Evolutionary conservation across 306 rosid species (phyloP), one percentile per base, ranked within the genome.

Genomic region (Prunus armeniaca): DNA sequence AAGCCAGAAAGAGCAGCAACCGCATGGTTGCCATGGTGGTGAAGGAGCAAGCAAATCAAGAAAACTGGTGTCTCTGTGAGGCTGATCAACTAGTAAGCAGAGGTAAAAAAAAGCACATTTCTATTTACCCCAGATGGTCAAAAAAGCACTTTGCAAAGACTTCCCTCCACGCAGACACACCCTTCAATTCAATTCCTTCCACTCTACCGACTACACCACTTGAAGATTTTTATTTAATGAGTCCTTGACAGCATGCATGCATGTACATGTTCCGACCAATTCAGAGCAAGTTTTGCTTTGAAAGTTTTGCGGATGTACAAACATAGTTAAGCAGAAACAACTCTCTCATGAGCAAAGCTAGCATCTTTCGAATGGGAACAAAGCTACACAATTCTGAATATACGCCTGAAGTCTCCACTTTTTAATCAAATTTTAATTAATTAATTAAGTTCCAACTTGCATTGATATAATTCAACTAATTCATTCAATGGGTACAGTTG

Each of bases 1-100:
- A 47, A 77, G 84, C 89, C 79, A 88, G 80, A 80, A 86, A 82
- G 69, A 90, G 83, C 73, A 86, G 81, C 67, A 80, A 67, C 78
- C 25, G 27, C 50, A 78, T 32, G 67, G 52, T 79, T 75, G 76
- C 79, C 95, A 87, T 88, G 65, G 73, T 46, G 43, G 52, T 55
- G 19, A 46, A 54, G 6, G 58, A 41, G 30, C 66, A 32, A 47
- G 46, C 50, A 70, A 30, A 41, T n/a, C n/a, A 55, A 34, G 49
- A 67, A 47, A 34, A 46, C 22, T 12, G 4, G 9, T 30, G 24
- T 28, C 38, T 47, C 12, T 65, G 18, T 2, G 38, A 15, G 5
- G 47, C 34, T 6, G 41, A 18, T 18, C 34, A 34, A 6, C 14
- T 20, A 51, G 14, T 19, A 66, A 67, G 46, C 12, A 28, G 32